phyloP scores from a whole-genome alignment of 768 basidiomycete species.

The Chalciporus sphaerocephalus region DNA sequence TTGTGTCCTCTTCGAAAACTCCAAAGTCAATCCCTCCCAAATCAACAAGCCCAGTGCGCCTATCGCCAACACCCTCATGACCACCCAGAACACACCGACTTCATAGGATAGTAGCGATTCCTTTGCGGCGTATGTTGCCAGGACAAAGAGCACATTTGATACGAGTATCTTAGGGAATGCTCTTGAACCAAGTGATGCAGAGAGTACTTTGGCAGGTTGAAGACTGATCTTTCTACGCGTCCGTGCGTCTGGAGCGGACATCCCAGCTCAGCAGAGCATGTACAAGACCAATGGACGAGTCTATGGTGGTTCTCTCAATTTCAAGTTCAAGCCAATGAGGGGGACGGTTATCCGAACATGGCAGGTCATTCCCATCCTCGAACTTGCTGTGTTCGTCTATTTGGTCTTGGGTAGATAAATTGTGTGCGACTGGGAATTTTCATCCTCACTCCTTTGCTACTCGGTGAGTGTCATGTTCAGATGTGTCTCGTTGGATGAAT shows the following conservation, averaged over 20 bases:
- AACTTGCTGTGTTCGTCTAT: not conserved
- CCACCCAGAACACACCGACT: constrained; percentile 71
- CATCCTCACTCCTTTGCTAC: constrained; percentile 8
- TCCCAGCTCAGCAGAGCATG: too few species aligned
- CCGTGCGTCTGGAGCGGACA: constrained; percentile 65
- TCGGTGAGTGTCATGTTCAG: constrained; percentile 17
- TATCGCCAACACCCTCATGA: constrained; percentile 67
- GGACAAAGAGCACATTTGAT: constrained; percentile 60
- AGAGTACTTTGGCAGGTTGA: constrained; percentile 50
- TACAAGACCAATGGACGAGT: not conserved
- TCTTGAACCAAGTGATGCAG: constrained; percentile 49
- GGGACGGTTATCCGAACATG: constrained; percentile 7
- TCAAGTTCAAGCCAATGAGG: not conserved
- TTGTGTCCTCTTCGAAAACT: constrained; percentile 47
- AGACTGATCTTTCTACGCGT: constrained; percentile 62
- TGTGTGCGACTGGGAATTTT: constrained; percentile 14
- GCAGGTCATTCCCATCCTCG: constrained; percentile 19
- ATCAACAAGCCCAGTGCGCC: constrained; percentile 62
- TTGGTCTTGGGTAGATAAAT: constrained; percentile 10
- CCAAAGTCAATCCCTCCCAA: constrained; percentile 55
- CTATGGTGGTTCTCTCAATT: not conserved
- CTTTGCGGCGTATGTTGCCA: constrained; percentile 59
- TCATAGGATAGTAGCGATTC: constrained; percentile 63
- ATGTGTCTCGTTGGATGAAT: constrained; percentile 39
- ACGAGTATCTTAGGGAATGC: constrained; percentile 53